Evolutionary conservation across 495 filamentous ascomycete species (phyloP), one percentile per base, ranked within the genome.

Genomic region (Trypethelium eluteriae): DNA sequence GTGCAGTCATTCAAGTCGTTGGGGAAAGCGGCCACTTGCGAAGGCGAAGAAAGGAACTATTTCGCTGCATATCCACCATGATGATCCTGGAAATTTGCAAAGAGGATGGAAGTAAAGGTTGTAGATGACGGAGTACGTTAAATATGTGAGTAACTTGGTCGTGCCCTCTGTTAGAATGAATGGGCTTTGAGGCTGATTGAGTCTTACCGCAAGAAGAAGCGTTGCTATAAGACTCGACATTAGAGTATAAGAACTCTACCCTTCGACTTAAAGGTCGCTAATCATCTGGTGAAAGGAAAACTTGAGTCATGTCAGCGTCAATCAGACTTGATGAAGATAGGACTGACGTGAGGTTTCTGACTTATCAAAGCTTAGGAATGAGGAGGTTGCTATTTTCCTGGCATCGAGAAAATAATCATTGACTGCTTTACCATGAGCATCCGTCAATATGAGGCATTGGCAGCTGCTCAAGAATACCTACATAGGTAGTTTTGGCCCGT

Each of bases 1-100:
- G 63, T 76, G 75, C 11, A 76, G 46, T 16, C 67, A 61, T 53
- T 65, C 70, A 64, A 70, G 70, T 47, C 68, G 66, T n/a, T 70
- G 66, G 11, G 71, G 68, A 7, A 73, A 63, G 9, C 68, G 71
- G n/a, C 73, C 73, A 14, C 62, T 44, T 1, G 72, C 50, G 2
- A 73, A 64, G n/a, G 66, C 66, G 7, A 35, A 35, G 32, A 59
- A 3, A 7, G 34, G 25, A 9, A 7, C 18, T 59, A 59, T 35
- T 35, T 35, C 7, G 32, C 53, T 59, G 3, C 10, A 36, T 34
- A 36, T 14, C 53, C 53, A 35, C 10, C 34, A 32, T 3, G 53
- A 32, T 7, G 53, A 32, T 7, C 53, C 53, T 18, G 53, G 53
- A 59, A 7, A 59, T 10, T 59, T 59, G 53, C 18, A 34, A 7